Evolutionary conservation across 345 rosid genomes (phyloP).

Genomic region (Citrus glauca): DNA sequence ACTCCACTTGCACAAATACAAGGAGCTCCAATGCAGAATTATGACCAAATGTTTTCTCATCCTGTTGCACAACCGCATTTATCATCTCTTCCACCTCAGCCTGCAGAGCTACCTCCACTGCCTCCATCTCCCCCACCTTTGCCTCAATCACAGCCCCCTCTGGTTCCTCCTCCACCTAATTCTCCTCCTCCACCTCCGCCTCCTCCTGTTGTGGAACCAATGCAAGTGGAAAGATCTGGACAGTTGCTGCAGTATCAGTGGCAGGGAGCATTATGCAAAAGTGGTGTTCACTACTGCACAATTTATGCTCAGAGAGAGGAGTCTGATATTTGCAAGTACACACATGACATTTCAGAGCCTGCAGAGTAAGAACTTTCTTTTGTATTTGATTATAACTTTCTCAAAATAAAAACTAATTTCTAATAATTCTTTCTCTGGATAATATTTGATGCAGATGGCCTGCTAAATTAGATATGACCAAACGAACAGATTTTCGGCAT

Average conservation of each 20-base stretch:
- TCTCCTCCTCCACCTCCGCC: conserved; percentile 64
- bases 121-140: conserved; percentile 62
- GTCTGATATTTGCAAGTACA: conserved; percentile 75
- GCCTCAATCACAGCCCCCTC: conserved; percentile 77
- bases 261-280: conserved; percentile 85
- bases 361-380: conserved; percentile 55
- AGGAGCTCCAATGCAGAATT: conserved; percentile 56
- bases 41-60: conserved; percentile 57
- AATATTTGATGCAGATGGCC: conserved; percentile 81
- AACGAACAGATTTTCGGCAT: conserved; percentile 85
- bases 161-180: conserved; percentile 80
- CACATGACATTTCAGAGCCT: conserved; percentile 69
- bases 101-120: conserved; percentile 43
- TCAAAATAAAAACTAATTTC: conserved; percentile 2
- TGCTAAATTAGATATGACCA: conserved; percentile 80
- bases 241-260: conserved; percentile 48
- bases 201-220: conserved; percentile 40
- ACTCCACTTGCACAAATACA: conserved; percentile 74
- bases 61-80: conserved; percentile 45
- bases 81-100: conserved; percentile 42
- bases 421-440: conserved; percentile 8
- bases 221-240: conserved; percentile 40
- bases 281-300: conserved; percentile 88
- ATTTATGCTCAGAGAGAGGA: conserved; percentile 69
- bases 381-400: conserved; percentile 11